These are phyloP conservation scores for Apiospora kogelbergensis DNA, from an alignment of 2,329 filamentous ascomycete genomes.

Conservation along the genomic window DNA sequence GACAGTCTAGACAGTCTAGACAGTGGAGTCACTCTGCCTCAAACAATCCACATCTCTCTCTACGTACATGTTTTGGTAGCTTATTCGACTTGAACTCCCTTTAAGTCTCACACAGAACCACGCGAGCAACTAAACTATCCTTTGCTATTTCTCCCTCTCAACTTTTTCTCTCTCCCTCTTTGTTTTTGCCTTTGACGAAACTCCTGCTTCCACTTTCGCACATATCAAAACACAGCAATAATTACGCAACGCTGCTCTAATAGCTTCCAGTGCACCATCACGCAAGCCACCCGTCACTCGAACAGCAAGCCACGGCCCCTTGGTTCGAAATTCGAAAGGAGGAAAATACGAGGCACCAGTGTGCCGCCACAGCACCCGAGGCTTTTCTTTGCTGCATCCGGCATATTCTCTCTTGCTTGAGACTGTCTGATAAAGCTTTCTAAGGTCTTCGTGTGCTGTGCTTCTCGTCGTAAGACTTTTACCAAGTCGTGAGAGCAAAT, in stretches of 20 bases:
- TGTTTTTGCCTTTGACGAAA: background rate
- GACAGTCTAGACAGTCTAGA: no score
- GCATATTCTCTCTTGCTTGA: background rate
- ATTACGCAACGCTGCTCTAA: background rate
- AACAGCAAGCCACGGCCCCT: background rate
- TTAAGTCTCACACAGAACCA: background rate
- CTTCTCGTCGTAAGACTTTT: constrained; percentile 45
- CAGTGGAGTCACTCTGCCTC: no score
- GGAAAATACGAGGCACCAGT: background rate
- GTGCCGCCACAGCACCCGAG: background rate
- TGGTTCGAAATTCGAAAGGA: background rate
- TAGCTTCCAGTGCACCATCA: background rate
- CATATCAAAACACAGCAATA: background rate
- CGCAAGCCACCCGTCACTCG: background rate
- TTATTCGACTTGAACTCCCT: background rate
- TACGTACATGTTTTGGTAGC: background rate
- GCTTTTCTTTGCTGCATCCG: background rate
- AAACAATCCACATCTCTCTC: background rate
- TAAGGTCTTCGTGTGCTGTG: constrained; percentile 34
- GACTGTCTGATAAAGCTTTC: background rate
- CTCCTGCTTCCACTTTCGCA: background rate
- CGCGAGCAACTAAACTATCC: background rate
- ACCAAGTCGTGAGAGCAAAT: constrained; percentile 43
- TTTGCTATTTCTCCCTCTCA: background rate
- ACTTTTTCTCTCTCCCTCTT: no score